Percentiles rank a stretch among this genome's conserved stretches.
phyloP scores from a whole-genome alignment of 2,329 filamentous ascomycete species.

The Xylariaceae sp. region DNA sequence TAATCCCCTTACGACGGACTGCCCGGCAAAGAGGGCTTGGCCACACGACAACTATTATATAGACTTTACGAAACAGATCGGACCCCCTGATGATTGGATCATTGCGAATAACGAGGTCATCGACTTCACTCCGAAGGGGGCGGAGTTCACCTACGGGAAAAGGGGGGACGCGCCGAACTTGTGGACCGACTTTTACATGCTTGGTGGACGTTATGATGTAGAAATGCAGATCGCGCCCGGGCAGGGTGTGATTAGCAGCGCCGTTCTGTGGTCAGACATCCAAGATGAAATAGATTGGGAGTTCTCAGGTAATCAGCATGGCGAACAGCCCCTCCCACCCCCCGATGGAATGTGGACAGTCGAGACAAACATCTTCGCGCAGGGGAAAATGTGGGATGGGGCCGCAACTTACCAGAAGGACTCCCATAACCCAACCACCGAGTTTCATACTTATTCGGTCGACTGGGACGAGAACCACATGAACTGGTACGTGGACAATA shows the following conservation, averaged over 20 bases:
- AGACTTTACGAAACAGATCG: constrained; percentile 27
- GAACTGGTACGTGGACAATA: constrained; percentile 26
- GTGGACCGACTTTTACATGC: constrained; percentile 29
- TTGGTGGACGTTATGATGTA: constrained; percentile 28
- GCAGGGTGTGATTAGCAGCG: constrained; percentile 25
- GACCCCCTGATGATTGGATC: constrained; percentile 19
- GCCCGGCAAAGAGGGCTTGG: constrained; percentile 24
- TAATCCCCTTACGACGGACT: constrained; percentile 23
- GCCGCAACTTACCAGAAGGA: constrained; percentile 25
- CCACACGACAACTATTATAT: constrained; percentile 23
- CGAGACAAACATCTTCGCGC: constrained; percentile 23
- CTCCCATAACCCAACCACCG: constrained; percentile 20
- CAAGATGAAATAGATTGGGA: constrained; percentile 30
- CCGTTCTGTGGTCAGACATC: constrained; percentile 25
- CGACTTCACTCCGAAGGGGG: constrained; percentile 23
- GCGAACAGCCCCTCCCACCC: constrained; percentile 25
- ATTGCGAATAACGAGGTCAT: constrained; percentile 21
- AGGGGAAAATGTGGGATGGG: constrained; percentile 28
- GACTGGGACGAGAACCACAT: constrained; percentile 27
- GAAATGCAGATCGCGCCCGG: constrained; percentile 29
- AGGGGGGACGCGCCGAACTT: constrained; percentile 25
- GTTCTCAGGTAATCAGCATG: constrained; percentile 28
- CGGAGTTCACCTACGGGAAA: constrained; percentile 26
- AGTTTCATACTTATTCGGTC: constrained; percentile 29
- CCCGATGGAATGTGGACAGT: constrained; percentile 22